Evolutionary conservation across 2,329 filamentous ascomycete species (phyloP), one percentile per base, ranked within the genome.

Genomic region (Botryotinia calthae): DNA sequence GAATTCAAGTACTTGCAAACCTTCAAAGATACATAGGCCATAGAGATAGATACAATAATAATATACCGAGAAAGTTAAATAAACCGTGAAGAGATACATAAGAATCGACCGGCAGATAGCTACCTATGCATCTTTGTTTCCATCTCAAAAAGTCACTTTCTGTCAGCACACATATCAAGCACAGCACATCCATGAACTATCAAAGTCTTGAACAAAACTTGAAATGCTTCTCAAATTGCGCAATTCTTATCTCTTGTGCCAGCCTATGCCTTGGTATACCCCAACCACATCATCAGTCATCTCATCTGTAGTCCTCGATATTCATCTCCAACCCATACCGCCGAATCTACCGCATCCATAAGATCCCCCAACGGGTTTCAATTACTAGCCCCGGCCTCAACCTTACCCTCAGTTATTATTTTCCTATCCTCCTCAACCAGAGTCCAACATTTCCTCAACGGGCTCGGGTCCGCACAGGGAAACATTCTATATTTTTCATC

Each of bases 361-460:
- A 9, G 8, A 18, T 18, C 1, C n/a, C 14, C 51, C 51, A 56
- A 7, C 3, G 5, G 14, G 1, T 18, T 0, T 56, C 51, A 56
- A 28, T 40, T 28, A 8, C 58, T 7, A 42, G 25, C 14, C 69
- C 25, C 25, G 5, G 20, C 2, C 42, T 65, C 44, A 1, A n/a
- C 64, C 12, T 2, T 20, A 28, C 6, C 42, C 14, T 42, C 31
- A 37, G 37, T 8, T 37, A 1, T 37, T 37, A 9, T 37, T 37
- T 37, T 37, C 9, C 37, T 37, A 9, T 37, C 37, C 37, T 40
- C 22, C 20, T 5, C 22, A 40, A 64, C 34, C 2, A 71, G 37
- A 16, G 59, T 71, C 59, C 69, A 65, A n/a, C 59, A 71, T 54
- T 56, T 65, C 7, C 69, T 63, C 59, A 71, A 31, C 12, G 69